Base-by-base conservation (phyloP, 164 flowering plant genomes). In the Vitis amurensis region DNA sequence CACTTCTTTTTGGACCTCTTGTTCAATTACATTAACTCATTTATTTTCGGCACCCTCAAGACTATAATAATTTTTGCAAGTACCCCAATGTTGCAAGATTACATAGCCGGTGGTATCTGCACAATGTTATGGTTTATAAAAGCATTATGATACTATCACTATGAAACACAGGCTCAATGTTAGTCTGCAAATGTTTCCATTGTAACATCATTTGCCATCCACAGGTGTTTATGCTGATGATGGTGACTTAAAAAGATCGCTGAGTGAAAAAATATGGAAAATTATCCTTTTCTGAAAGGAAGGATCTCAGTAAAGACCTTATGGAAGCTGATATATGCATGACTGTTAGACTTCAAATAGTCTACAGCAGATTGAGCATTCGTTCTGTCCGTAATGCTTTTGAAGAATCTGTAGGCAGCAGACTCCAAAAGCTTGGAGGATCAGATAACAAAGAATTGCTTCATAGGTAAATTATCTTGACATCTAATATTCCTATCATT, bases 151-250 rank as follows among this genome's bases (percentile, higher is more conserved):
- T 53, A 13, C n/a, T 2, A 53, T 17, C 27, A 9, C 23, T 29
- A 11, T 64, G 50, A 31, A 17, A 1, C 48, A 9, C 27, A 48
- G 48, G 19, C 59, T 27, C 59, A 51, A 29, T n/a, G 5, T 53
- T 66, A 52, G 4, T 48, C 19, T 50, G 23, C 23, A 49, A 14
- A 10, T 49, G 19, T 16, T 9, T 14, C 12, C 48, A 16, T 27
- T 64, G 4, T 9, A 53, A 29, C n/a, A 37, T 37, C 31, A 47
- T 53, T 31, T 30, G 8, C 3, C 55, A 10, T 47, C 0, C 66
- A 17, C 85, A 92, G 98, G 99, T 74, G 90, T 91, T 68, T 95
- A 93, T 85, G 97, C 97, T 68, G 88, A 90, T 84, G 85, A 82
- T 47, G 59, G 49, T 73, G 93, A 84, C 57, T 55, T 91, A 59